Base-by-base conservation (phyloP, 2,329 filamentous ascomycete species). In the Trichoderma harzianum region DNA sequence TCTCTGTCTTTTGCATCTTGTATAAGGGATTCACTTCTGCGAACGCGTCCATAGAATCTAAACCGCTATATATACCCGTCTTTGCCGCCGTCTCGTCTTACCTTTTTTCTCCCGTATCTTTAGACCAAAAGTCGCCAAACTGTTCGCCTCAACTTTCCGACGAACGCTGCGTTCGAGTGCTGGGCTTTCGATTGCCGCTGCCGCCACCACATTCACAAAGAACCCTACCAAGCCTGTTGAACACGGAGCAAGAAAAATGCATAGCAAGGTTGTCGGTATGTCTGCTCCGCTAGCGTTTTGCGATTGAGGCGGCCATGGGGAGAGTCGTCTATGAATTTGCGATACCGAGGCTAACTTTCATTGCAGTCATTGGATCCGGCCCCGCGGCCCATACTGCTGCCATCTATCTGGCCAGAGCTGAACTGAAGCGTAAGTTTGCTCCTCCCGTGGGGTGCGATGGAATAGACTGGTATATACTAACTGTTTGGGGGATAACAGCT, bases 361-460 rank as follows among this genome's bases (percentile, higher is more conserved):
- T 12, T 24, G 74, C 72, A 90, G 88, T 94, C 80, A 92, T 93
- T 84, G 95, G 96, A 86, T 99, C 96, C 74, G 96, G 96, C 86
- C 96, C 96, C 74, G 96, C 95, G 77, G 96, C 95, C 83, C 96
- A 99, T 86, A 99, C 96, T 61, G 96, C 96, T 74, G 96, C 96
- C 82, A 91, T 99, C 81, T 99, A 99, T 84, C 91, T 98, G 78
- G 92, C 95, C 62, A 92, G 96, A 80, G 96, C 96, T 73, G 95
- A 99, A 82, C 85, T 99, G 80, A 93, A 97, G 84, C 96, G 88
- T 91, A 79, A 81, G 87, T 82, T 24, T 32, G 5, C 21, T 16
- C 24, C 11, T 14, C 12, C 18, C 7, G 8, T 7, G 12, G 5
- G 16, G 3, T 26, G 6, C 4, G 24, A 43, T 18, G 8, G 2